Percentiles rank a stretch among this genome's conserved stretches.
These are phyloP conservation scores for Blastobotrys indianensis DNA, from an alignment of 1,139 yeast species.

Conservation along the genomic window DNA sequence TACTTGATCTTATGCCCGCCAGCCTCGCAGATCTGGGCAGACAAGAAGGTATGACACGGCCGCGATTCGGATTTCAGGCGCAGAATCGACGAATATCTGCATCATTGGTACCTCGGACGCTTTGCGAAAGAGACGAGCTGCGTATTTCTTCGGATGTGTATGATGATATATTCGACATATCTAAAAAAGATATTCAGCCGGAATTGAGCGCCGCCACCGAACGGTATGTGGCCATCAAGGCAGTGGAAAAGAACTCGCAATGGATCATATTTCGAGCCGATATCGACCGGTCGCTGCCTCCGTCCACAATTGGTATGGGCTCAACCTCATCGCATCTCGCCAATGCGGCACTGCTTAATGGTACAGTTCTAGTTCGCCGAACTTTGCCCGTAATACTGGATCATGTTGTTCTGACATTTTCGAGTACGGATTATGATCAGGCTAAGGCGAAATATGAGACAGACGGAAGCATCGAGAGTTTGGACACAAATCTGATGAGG, in stretches of 20 bases:
- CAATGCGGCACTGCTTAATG: constrained; percentile 12
- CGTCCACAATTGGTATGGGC: constrained; percentile 19
- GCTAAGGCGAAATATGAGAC: constrained; percentile 15
- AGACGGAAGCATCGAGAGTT: background rate
- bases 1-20: background rate
- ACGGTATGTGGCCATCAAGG: constrained; percentile 15
- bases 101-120: background rate
- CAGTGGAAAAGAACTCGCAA: constrained; percentile 12
- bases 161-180: constrained; percentile 11
- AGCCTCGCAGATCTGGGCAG: background rate
- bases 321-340: constrained; percentile 10
- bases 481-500: constrained; percentile 20
- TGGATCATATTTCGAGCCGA: constrained; percentile 20
- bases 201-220: constrained; percentile 5
- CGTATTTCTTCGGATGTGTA: constrained; percentile 15
- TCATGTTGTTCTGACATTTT: constrained; percentile 23
- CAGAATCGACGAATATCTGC: background rate
- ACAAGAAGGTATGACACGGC: background rate
- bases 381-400: constrained; percentile 20
- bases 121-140: constrained; percentile 9
- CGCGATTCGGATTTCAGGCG: background rate
- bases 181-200: constrained; percentile 1
- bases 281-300: constrained; percentile 16
- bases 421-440: constrained; percentile 21
- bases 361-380: constrained; percentile 17